These are phyloP conservation scores for Crithidia fasciculata DNA, from an alignment of 208 protist genomes.

Conservation along the genomic window DNA sequence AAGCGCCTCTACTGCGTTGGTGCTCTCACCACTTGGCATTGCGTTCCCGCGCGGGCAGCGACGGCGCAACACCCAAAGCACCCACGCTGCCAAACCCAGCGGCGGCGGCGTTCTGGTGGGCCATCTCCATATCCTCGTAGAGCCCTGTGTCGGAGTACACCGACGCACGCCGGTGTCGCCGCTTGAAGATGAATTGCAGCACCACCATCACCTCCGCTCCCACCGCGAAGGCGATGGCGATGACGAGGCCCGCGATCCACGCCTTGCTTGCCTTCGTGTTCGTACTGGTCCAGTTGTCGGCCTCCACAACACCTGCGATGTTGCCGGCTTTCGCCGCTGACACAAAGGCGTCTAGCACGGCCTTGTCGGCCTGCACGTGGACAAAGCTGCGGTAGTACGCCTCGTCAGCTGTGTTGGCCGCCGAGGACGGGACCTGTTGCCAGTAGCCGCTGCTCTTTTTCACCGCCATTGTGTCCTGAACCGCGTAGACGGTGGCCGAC, in stretches of 20 bases:
- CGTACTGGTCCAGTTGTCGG: conserved; percentile 3
- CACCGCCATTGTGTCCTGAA: background rate
- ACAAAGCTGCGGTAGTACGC: conserved; percentile 26
- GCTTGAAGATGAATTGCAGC: conserved; percentile 18
- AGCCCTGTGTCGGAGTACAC: conserved; percentile 2
- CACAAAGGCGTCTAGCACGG: conserved; percentile 3
- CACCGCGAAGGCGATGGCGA: conserved; percentile 7
- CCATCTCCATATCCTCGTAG: conserved; percentile 19
- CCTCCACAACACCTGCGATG: conserved; percentile 8
- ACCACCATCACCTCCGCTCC: conserved; percentile 6
- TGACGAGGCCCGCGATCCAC: conserved; percentile 27
- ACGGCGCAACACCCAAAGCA: background rate
- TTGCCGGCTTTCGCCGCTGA: conserved; percentile 9
- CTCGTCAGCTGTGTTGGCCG: background rate
- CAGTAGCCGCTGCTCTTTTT: conserved; percentile 1
- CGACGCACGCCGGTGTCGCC: conserved; percentile 3
- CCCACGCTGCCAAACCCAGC: background rate
- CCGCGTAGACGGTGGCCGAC: background rate
- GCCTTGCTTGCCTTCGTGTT: conserved; percentile 1
- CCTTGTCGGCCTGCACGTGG: conserved; percentile 1
- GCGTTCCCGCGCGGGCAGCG: conserved; percentile 11
- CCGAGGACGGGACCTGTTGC: background rate
- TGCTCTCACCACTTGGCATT: background rate
- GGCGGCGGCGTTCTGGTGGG: background rate
- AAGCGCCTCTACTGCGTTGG: background rate